Percentiles rank a stretch among this genome's conserved stretches.
Conservation (phyloP, 768 basidiomycete species). For the Trametes cingulata region DNA sequence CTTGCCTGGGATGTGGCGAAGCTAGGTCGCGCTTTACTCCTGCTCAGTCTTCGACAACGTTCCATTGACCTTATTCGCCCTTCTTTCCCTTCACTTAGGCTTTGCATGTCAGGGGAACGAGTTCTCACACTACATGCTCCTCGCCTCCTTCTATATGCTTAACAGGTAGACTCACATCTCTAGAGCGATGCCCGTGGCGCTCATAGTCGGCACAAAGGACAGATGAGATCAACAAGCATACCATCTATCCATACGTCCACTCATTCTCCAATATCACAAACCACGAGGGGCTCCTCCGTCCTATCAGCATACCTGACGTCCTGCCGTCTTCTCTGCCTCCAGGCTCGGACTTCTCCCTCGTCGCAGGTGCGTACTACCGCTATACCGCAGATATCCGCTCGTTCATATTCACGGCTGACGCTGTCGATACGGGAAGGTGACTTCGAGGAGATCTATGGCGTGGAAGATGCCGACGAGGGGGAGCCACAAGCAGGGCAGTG, state of each 20-base stretch:
- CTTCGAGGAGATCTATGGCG: constrained; percentile 89
- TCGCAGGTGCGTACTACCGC: constrained; percentile 60
- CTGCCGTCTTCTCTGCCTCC: constrained; percentile 69
- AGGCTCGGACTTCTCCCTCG: constrained; percentile 73
- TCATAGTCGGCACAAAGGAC: constrained; percentile 46
- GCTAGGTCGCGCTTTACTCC: constrained; percentile 52
- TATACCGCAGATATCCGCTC: no score
- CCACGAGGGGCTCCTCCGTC: constrained; percentile 59
- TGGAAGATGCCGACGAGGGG: constrained; percentile 36
- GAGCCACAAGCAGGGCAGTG: constrained; percentile 78
- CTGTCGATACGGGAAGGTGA: constrained; percentile 53
- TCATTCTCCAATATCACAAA: constrained; percentile 83
- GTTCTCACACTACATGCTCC: constrained; percentile 94
- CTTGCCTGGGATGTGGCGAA: constrained; percentile 87
- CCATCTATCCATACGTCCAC: constrained; percentile 88
- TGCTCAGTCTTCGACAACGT: not conserved
- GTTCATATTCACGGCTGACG: no score
- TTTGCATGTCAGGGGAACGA: constrained; percentile 94
- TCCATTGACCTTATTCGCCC: not conserved
- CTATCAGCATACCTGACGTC: constrained; percentile 81
- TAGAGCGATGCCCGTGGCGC: not conserved
- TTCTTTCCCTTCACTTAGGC: constrained; percentile 44
- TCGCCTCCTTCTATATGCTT: constrained; percentile 84
- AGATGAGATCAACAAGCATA: constrained; percentile 62
- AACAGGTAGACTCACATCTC: constrained; percentile 63